A percentile compares a stretch with the other conserved stretches of the same genome.
These are phyloP conservation scores for Scutellaria galericulata DNA, from an alignment of 257 asterid genomes.

Conservation along the genomic window DNA sequence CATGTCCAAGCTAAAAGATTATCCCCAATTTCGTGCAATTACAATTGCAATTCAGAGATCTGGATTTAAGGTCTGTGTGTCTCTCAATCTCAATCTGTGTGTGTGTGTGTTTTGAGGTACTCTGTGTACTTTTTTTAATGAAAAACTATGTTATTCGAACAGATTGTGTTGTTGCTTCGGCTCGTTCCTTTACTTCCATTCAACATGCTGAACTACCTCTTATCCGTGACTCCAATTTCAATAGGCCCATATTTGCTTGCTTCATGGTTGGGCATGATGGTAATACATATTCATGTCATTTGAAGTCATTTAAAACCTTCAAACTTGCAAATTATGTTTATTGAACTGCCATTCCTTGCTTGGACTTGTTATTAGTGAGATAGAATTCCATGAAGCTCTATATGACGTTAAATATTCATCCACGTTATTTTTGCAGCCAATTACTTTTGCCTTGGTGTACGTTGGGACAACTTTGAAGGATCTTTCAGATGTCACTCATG, in stretches of 20 bases:
- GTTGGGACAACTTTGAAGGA: constrained; percentile 94
- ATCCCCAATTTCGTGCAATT: constrained; percentile 83
- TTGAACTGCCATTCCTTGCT: not conserved
- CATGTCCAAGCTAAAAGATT: constrained; percentile 77
- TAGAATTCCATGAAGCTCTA: constrained; percentile 2
- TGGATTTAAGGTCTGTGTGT: constrained; percentile 79
- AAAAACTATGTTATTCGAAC: constrained; percentile 32
- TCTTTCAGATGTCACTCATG: constrained; percentile 91
- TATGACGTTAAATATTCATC: constrained; percentile 14
- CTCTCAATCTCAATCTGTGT: constrained; percentile 12
- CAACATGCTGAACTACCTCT: constrained; percentile 87
- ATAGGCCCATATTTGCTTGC: constrained; percentile 71
- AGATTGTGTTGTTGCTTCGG: constrained; percentile 89
- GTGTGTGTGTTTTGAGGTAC: not conserved
- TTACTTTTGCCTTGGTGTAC: constrained; percentile 83
- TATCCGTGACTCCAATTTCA: constrained; percentile 82
- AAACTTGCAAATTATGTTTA: not conserved
- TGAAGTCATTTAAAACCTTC: not conserved
- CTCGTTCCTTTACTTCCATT: constrained; percentile 90
- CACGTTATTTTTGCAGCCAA: constrained; percentile 62
- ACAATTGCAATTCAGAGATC: constrained; percentile 79
- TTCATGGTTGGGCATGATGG: constrained; percentile 98
- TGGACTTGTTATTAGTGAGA: not conserved
- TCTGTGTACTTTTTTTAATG: not conserved
- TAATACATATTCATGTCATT: constrained; percentile 30